Conservation (phyloP, 2,329 filamentous ascomycete species). For the Neospermospora avenae region DNA sequence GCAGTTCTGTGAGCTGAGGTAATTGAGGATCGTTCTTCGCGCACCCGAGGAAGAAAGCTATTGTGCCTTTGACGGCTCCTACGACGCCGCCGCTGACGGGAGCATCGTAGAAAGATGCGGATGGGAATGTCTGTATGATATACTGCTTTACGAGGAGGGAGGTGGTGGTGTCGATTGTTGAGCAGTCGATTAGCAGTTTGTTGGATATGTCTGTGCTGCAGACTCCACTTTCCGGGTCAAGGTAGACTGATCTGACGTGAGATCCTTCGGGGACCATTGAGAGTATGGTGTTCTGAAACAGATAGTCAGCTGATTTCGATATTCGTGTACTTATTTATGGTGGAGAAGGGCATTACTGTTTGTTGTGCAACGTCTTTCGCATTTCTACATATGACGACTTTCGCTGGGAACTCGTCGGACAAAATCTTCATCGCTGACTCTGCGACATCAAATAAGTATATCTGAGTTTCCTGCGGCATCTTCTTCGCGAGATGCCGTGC, state of each 20-base stretch:
- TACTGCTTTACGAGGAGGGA: constrained; percentile 35
- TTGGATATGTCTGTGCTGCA: constrained; percentile 37
- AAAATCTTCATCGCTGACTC: constrained; percentile 45
- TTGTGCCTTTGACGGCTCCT: constrained; percentile 35
- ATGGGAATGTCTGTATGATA: neutral
- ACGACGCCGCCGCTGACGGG: constrained; percentile 37
- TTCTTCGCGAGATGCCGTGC: constrained; percentile 64
- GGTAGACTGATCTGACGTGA: constrained; percentile 65
- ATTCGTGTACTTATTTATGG: neutral
- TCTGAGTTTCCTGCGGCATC: constrained; percentile 54
- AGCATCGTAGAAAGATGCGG: constrained; percentile 36
- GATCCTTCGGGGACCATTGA: constrained; percentile 66
- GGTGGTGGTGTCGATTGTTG: constrained; percentile 67
- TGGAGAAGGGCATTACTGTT: neutral
- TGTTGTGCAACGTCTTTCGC: constrained; percentile 56
- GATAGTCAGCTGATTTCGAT: neutral
- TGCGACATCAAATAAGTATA: constrained; percentile 61
- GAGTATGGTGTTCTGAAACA: constrained; percentile 57
- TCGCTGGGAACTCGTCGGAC: constrained; percentile 20
- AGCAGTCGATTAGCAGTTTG: constrained; percentile 65
- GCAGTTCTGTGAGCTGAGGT: constrained; percentile 51
- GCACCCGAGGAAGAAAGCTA: constrained; percentile 41
- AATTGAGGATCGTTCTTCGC: constrained; percentile 39
- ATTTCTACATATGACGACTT: constrained; percentile 51
- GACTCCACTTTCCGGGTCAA: constrained; percentile 45